phyloP scores from a whole-genome alignment of 2,329 filamentous ascomycete genomes.

The Claviceps spartinae region DNA sequence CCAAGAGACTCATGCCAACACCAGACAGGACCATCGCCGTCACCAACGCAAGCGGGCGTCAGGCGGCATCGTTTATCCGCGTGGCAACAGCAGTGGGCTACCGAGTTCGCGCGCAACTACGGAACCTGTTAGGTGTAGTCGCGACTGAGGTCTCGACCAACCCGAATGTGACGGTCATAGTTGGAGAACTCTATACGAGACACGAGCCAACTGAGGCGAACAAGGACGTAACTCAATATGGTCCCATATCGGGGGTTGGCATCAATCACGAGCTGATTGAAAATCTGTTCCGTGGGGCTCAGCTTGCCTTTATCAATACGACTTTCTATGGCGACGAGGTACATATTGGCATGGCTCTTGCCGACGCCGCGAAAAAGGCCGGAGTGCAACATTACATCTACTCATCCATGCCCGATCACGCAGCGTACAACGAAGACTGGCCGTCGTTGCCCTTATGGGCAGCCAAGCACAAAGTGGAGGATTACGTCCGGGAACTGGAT shows the following conservation, averaged over 20 bases:
- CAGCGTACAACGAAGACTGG: constrained; percentile 62
- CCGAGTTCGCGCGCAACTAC: constrained; percentile 81
- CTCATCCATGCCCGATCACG: constrained; percentile 93
- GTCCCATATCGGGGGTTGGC: constrained; percentile 45
- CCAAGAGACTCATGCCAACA: constrained; percentile 44
- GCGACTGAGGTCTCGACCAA: constrained; percentile 73
- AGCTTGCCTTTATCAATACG: constrained; percentile 94
- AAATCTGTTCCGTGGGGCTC: constrained; percentile 68
- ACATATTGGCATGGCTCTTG: constrained; percentile 74
- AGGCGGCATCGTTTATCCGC: constrained; percentile 88
- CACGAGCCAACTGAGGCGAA: constrained; percentile 36
- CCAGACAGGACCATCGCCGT: constrained; percentile 76
- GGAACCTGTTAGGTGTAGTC: constrained; percentile 75
- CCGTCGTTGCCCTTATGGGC: constrained; percentile 82
- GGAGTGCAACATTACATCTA: constrained; percentile 88
- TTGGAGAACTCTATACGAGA: constrained; percentile 49
- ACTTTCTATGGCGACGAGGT: constrained; percentile 94
- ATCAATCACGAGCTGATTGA: constrained; percentile 62
- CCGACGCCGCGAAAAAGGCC: constrained; percentile 74
- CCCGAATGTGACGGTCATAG: constrained; percentile 57
- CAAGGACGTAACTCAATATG: constrained; percentile 55
- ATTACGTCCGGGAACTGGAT: constrained; percentile 71
- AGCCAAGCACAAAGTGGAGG: constrained; percentile 83
- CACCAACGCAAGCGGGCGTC: constrained; percentile 90
- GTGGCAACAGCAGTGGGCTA: constrained; percentile 90